These are phyloP conservation scores for Magnaporthiopsis poae DNA, from an alignment of 2,329 filamentous ascomycete species.

Conservation along the genomic window DNA sequence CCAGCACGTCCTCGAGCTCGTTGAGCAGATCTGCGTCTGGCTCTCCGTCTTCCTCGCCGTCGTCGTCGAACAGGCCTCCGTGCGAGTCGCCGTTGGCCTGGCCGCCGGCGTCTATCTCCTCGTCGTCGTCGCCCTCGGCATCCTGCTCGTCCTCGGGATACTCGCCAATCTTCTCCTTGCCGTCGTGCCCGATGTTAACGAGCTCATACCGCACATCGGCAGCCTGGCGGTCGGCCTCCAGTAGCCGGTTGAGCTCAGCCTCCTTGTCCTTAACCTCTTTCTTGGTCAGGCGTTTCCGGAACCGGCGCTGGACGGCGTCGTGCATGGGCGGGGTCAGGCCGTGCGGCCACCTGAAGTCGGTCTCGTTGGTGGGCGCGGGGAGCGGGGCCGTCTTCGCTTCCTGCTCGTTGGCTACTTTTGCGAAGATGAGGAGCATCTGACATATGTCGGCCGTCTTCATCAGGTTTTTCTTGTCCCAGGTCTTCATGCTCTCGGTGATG, in stretches of 20 bases:
- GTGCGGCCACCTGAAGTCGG: conserved; percentile 66
- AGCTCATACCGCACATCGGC: conserved; percentile 54
- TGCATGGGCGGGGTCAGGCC: conserved; percentile 82
- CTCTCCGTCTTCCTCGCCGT: conserved; percentile 23
- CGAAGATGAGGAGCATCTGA: conserved; percentile 77
- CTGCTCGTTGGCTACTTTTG: conserved; percentile 54
- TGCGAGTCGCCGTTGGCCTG: conserved; percentile 17
- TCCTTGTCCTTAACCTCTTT: conserved; percentile 81
- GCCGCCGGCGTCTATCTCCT: conserved; percentile 28
- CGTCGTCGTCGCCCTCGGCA: conserved; percentile 47
- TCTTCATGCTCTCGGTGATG: conserved; percentile 85
- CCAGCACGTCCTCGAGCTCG: conserved; percentile 31
- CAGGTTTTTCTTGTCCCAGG: conserved; percentile 78
- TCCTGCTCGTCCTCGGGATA: conserved; percentile 38
- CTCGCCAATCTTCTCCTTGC: conserved; percentile 17
- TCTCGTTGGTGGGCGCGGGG: conserved; percentile 56
- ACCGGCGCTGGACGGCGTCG: conserved; percentile 70
- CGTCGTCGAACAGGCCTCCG: conserved; percentile 18
- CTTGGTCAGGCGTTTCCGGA: conserved; percentile 71
- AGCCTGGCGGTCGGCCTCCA: conserved; percentile 58
- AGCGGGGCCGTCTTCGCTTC: conserved; percentile 58
- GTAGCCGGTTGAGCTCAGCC: conserved; percentile 62
- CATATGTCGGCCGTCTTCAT: conserved; percentile 83
- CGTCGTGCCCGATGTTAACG: conserved; percentile 41
- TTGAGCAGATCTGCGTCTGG: conserved; percentile 25